These are phyloP conservation scores for Sungouiozyma intestinalis DNA, from an alignment of 805 yeast species.

Conservation along the genomic window DNA sequence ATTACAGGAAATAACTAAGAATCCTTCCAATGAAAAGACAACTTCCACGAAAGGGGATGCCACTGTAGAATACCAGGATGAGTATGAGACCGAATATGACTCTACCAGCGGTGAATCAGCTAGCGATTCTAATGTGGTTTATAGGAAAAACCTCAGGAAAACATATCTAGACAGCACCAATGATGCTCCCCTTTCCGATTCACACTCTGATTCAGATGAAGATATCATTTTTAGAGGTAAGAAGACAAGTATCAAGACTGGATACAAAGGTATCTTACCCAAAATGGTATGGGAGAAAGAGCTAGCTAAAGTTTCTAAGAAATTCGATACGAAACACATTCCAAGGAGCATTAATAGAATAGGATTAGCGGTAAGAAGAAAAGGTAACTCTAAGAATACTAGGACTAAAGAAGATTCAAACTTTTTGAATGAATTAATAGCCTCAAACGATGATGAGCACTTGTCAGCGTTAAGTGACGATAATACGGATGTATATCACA, in stretches of 20 bases:
- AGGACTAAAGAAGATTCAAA: conserved; percentile 7
- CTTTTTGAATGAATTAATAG: conserved; percentile 16
- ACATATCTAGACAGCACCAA: neutral
- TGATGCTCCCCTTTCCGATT: neutral
- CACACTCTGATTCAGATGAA: conserved; percentile 2
- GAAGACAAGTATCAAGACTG: conserved; percentile 18
- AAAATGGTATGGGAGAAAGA: conserved; percentile 25
- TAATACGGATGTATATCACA: neutral
- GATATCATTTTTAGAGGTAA: conserved; percentile 22
- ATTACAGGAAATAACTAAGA: neutral
- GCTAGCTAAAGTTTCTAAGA: neutral
- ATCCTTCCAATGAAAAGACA: too few relatives aligned
- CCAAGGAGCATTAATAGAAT: conserved; percentile 6
- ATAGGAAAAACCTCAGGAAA: neutral
- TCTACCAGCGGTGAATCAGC: neutral
- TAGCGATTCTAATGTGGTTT: neutral
- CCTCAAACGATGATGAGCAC: conserved; percentile 10
- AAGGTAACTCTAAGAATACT: neutral
- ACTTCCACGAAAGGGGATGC: neutral
- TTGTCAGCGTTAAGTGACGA: neutral
- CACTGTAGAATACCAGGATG: neutral
- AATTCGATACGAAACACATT: too few relatives aligned
- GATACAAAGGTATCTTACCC: conserved; percentile 26
- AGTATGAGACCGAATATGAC: neutral
- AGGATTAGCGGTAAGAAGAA: conserved; percentile 22